Percentiles rank a stretch among this genome's conserved stretches.
Evolutionary conservation across 2,329 filamentous ascomycete genomes (phyloP).

Genomic region (Botrytis elliptica): DNA sequence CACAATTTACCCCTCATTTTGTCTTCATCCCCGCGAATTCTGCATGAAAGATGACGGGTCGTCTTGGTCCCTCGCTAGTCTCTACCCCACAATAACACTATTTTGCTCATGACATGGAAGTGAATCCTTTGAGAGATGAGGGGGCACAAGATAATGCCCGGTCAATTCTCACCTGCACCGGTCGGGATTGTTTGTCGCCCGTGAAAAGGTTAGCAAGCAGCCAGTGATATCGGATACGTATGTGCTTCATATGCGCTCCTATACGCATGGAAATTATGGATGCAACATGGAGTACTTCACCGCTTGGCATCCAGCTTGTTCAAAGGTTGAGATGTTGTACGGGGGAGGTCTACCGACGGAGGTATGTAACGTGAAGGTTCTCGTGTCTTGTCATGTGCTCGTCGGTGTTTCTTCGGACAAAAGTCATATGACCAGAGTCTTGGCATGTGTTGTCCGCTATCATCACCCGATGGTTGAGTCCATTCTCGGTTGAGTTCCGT

Average conservation of each 20-base stretch:
- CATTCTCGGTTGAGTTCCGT: background rate
- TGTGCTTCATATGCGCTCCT: background rate
- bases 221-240: background rate
- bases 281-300: background rate
- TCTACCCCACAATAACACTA: background rate
- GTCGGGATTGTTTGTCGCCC: background rate
- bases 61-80: background rate
- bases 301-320: background rate
- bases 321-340: background rate
- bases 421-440: background rate
- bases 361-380: background rate
- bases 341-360: background rate
- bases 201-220: background rate
- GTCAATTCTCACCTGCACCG: background rate
- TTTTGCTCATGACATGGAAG: background rate
- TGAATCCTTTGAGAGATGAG: background rate
- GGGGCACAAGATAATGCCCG: background rate
- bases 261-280: background rate
- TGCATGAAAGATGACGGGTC: background rate
- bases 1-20: background rate
- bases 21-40: conserved; percentile 1
- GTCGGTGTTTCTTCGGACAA: background rate
- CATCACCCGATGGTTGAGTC: background rate
- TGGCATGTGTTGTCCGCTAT: background rate
- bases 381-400: background rate